These are phyloP conservation scores for Tetracladium marchalianum DNA, from an alignment of 495 filamentous ascomycete genomes.

Conservation along the genomic window DNA sequence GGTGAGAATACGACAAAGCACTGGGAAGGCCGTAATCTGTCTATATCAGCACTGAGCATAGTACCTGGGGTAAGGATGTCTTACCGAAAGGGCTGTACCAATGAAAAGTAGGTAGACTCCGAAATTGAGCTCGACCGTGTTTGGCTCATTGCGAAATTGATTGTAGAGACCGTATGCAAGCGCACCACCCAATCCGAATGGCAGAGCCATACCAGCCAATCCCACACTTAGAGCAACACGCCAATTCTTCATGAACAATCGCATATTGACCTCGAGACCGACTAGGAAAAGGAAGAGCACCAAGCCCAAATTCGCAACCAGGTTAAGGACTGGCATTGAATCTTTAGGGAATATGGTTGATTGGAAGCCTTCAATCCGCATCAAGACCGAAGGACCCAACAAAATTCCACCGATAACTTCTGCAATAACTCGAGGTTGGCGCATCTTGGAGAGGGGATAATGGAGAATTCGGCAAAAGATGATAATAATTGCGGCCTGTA, in stretches of 20 bases:
- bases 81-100: constrained; percentile 67
- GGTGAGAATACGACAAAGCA: constrained; percentile 87
- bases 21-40: constrained; percentile 88
- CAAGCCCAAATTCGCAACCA: constrained; percentile 84
- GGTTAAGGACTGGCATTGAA: constrained; percentile 56
- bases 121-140: constrained; percentile 56
- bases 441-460: constrained; percentile 73
- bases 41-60: constrained; percentile 17
- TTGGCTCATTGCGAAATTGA: constrained; percentile 58
- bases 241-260: constrained; percentile 83
- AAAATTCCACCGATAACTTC: constrained; percentile 93
- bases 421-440: constrained; percentile 88
- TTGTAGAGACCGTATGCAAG: constrained; percentile 84
- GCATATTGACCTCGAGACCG: constrained; percentile 84
- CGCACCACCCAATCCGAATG: constrained; percentile 57
- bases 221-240: constrained; percentile 73
- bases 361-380: constrained; percentile 73
- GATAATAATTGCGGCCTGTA: constrained; percentile 78
- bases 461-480: constrained; percentile 79
- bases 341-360: constrained; percentile 63
- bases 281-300: constrained; percentile 89
- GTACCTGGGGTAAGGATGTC: not conserved
- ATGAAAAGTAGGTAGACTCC: constrained; percentile 87
- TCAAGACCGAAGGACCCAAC: constrained; percentile 79
- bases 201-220: constrained; percentile 75